Conservation (phyloP, 73 alveolate genomes). For the Paramecium octaurelia region DNA sequence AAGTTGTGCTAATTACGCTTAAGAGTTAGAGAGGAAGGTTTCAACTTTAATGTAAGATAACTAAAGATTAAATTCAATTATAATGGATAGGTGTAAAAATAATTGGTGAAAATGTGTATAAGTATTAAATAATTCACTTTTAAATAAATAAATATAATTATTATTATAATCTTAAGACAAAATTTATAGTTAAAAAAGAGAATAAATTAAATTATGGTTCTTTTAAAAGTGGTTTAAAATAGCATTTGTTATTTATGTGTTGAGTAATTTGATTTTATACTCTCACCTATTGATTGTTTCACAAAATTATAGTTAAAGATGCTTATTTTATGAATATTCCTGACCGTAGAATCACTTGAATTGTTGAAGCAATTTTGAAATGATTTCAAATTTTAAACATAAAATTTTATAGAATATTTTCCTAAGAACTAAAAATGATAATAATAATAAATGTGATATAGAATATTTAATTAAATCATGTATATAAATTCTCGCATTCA, state of each 20-base stretch:
- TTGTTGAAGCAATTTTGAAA: too few species aligned
- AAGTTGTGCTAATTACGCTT: not conserved
- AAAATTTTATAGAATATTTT: too few species aligned
- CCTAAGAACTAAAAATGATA: too few species aligned
- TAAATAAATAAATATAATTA: not conserved
- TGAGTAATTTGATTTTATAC: too few species aligned
- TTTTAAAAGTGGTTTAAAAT: too few species aligned
- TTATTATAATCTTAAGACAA: not conserved
- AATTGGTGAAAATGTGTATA: not conserved
- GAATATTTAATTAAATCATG: not conserved
- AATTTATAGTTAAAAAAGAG: not conserved
- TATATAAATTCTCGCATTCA: not conserved
- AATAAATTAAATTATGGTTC: not conserved
- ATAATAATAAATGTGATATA: not conserved
- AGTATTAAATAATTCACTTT: not conserved
- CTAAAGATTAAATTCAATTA: slow-evolving; percentile 35
- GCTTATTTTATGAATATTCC: too few species aligned
- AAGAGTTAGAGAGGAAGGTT: not conserved
- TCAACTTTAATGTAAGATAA: slow-evolving; percentile 19
- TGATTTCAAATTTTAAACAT: too few species aligned
- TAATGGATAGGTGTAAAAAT: slow-evolving; percentile 36
- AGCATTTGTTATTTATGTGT: too few species aligned
- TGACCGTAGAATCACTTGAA: too few species aligned
- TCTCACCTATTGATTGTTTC: too few species aligned
- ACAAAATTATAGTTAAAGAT: too few species aligned